Base-by-base conservation (phyloP, 1,139 yeast species). In the Yamadazyma sp. region DNA sequence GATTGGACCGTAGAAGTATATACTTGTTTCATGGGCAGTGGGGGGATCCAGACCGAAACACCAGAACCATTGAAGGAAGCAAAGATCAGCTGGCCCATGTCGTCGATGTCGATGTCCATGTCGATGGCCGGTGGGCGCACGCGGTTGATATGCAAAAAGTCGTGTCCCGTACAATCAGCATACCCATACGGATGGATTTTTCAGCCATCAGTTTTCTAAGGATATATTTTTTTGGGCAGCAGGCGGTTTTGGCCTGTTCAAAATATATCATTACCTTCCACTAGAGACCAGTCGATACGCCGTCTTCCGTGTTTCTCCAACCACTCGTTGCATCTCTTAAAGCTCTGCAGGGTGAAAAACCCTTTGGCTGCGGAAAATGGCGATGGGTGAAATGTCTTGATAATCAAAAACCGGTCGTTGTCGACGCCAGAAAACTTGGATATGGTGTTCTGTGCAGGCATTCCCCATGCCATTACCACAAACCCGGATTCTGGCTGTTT, bases 381-480 rank as follows among this genome's bases (percentile, higher is more conserved):
- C 29, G 95, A 86, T 1, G 99, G 99, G 61, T 94, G 99, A 1
- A 88, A 97, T 0, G 90, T 73, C 45, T 73, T 74, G 32, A 92
- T 62, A 0, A 87, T 78, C 38, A 70, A 53, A 41, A 80, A 70
- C 32, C 68, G 60, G 10, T 33, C 30, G 2, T 40, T 39, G 14
- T 42, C 37, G 7, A 50, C 33, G 7, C 54, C 50, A 14, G 57
- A 44, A 38, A 65, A 66, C 42, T 64, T 66, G 31, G 69, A 72
- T 1, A 88, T 73, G 27, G 95, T 67, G 44, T 79, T 83, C 38
- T 83, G 89, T 0, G 98, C 98, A 2, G 97, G 96, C 7, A 78
- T 66, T 0, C 99, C 99, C 99, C 99, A 94, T 1, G 95, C 86
- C 68, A 92, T 67, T 22, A 92, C 75, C 4, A 84, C 94, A 29